Conservation (phyloP, 108 stramenopile genomes). For the Ochromonas danica region DNA sequence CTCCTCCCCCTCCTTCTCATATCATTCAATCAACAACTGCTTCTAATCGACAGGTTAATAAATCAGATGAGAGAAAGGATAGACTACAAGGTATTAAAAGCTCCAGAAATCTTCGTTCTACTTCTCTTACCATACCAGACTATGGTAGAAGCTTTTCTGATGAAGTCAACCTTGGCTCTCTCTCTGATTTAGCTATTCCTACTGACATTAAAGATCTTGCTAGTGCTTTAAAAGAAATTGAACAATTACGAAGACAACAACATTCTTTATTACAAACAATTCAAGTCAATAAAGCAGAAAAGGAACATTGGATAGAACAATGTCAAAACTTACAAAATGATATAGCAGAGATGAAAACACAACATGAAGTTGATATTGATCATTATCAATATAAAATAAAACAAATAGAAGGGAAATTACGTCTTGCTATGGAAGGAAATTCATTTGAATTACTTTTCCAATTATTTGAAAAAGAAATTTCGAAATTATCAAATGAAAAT, state of each 20-base stretch:
- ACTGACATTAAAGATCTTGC: not conserved
- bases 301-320: not conserved
- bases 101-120: no score
- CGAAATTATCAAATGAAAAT: not conserved
- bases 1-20: no score
- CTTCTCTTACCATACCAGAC: no score
- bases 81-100: no score
- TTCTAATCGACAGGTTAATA: no score
- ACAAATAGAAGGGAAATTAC: not conserved
- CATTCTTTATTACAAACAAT: not conserved
- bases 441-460: not conserved
- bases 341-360: not conserved
- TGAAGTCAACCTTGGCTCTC: not conserved
- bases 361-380: slow-evolving; percentile 4
- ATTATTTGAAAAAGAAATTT: not conserved
- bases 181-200: not conserved
- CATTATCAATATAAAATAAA: not conserved
- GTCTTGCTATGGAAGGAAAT: not conserved
- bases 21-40: no score
- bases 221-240: not conserved
- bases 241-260: not conserved
- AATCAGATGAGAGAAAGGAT: no score
- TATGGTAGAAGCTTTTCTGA: no score
- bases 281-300: not conserved
- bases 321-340: not conserved